phyloP scores from a whole-genome alignment of 441 rosid species.

The Mallotus japonicus region DNA sequence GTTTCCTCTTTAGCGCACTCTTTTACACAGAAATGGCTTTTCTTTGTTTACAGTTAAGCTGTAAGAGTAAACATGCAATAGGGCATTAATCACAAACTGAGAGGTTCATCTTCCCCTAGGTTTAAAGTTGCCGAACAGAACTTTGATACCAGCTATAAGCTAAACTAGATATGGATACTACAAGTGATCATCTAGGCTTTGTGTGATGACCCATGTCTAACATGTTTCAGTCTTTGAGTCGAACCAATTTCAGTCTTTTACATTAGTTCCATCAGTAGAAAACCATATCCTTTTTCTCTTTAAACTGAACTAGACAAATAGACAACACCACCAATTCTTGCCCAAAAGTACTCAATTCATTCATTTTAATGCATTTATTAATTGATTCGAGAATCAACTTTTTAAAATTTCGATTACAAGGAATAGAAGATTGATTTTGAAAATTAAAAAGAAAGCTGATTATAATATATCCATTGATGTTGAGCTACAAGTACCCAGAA shows the following conservation, averaged over 20 bases:
- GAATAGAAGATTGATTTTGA: neutral
- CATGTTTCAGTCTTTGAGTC: neutral
- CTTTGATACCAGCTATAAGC: neutral
- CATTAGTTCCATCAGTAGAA: too few species aligned
- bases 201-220: neutral
- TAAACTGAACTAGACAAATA: too few species aligned
- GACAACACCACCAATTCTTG: too few species aligned
- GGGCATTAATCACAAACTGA: neutral
- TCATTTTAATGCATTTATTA: too few species aligned
- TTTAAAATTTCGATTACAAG: too few species aligned
- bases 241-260: too few species aligned
- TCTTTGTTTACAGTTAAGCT: conserved; percentile 3
- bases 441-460: neutral
- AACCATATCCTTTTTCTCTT: too few species aligned
- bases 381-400: too few species aligned
- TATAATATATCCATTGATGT: too few species aligned
- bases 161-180: neutral
- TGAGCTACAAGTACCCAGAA: too few species aligned
- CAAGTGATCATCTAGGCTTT: neutral
- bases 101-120: neutral
- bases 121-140: neutral
- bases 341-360: too few species aligned
- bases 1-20: neutral
- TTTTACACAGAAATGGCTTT: neutral
- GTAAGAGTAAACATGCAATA: neutral